Base-by-base conservation (phyloP, 345 rosid species). In the Viola odorata region DNA sequence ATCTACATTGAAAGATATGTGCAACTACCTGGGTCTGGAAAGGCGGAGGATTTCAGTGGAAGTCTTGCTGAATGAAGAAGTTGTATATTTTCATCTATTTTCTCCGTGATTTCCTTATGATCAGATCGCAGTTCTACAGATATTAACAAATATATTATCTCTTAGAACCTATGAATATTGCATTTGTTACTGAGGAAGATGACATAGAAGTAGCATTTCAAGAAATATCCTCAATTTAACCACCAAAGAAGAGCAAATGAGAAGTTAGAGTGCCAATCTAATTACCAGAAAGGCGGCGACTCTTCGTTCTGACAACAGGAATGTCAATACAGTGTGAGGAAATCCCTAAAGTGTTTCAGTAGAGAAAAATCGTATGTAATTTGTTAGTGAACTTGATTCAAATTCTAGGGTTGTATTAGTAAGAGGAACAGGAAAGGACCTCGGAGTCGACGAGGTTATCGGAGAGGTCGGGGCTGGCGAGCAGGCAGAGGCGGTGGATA, bases 361-460 rank as follows among this genome's bases (percentile, higher is more conserved):
- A 10, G 23, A 54, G 52, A 39, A 54, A 63, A 17, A 5, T 23
- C 32, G 2, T 23, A 0, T 23, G 32, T 23, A 23, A 23, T 23
- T 23, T 0, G 32, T 23, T 23, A 23, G 32, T 23, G 32, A 23
- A 23, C 1, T 23, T 23, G 2, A 23, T 23, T 23, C 1, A 23
- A 23, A 23, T 23, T 23, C 32, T 23, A 23, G 32, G 32, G 32
- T 23, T 23, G 32, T 23, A 23, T 23, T 23, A 23, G 32, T 23
- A 23, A 23, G 32, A 23, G 32, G 32, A 23, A 23, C 32, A 11
- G n/a, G 6, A 12, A 49, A 12, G 10, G 3, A 84, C 97, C 89
- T 92, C 91, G 1, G 91, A 59, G 67, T 92, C 98, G 60, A 85
- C 63, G 72, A 92, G 96, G 55, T 85, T 89, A 60, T 88, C 98